Percentiles rank a stretch among this genome's conserved stretches.
phyloP scores from a whole-genome alignment of 495 filamentous ascomycete genomes.

The Wilcoxina mikolae region DNA sequence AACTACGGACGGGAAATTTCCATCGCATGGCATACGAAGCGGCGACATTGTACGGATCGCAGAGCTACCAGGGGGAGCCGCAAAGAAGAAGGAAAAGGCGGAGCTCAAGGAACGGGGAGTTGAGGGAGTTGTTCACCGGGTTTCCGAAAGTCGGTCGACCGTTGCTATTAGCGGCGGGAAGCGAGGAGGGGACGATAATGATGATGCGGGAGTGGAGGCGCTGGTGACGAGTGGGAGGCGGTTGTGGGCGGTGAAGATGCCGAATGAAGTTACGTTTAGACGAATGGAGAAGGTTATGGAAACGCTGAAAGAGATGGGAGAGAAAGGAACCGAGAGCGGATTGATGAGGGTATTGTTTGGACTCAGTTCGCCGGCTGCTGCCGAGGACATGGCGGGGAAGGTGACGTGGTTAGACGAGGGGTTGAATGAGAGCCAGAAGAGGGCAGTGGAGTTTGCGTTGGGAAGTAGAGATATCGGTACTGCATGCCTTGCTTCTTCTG shows the following conservation, averaged over 20 bases:
- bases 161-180: conserved; percentile 56
- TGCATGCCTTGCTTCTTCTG: neutral
- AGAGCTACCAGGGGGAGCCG: conserved; percentile 55
- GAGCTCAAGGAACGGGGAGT: conserved; percentile 49
- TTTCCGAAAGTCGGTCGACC: conserved; percentile 42
- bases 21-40: conserved; percentile 67
- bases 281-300: conserved; percentile 88
- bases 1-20: conserved; percentile 38
- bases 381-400: conserved; percentile 36
- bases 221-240: conserved; percentile 21
- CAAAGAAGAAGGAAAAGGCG: conserved; percentile 53
- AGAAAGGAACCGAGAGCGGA: conserved; percentile 27
- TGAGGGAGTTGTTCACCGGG: conserved; percentile 68
- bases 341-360: conserved; percentile 72
- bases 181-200: conserved; percentile 37
- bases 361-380: conserved; percentile 41
- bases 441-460: conserved; percentile 79
- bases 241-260: conserved; percentile 67
- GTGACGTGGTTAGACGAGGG: conserved; percentile 62
- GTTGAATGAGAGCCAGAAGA: conserved; percentile 80
- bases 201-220: conserved; percentile 45
- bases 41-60: conserved; percentile 78
- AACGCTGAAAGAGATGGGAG: conserved; percentile 54
- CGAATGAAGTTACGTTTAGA: conserved; percentile 80
- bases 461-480: conserved; percentile 55